phyloP scores from a whole-genome alignment of 305 asterid species.

The Fraxinus floribunda region DNA sequence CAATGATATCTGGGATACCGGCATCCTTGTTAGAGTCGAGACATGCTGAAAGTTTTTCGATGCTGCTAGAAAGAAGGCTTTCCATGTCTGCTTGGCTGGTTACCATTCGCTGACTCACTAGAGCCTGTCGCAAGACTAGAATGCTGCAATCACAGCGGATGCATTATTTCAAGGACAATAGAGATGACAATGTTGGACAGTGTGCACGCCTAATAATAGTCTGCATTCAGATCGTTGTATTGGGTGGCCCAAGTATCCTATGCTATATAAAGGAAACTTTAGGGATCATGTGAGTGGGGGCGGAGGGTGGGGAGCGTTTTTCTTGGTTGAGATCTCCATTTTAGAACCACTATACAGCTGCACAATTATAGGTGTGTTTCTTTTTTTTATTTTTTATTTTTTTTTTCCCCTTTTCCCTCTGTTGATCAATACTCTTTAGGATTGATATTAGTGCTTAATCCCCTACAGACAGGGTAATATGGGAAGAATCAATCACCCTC shows the following conservation, averaged over 20 bases:
- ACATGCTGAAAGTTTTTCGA: conserved; percentile 54
- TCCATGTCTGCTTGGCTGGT: conserved; percentile 57
- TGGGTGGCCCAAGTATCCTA: background rate
- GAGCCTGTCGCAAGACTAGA: conserved; percentile 75
- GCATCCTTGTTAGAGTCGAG: conserved; percentile 58
- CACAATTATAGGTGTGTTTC: background rate
- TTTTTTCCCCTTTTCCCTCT: background rate
- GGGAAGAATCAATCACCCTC: background rate
- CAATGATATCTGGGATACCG: conserved; percentile 62
- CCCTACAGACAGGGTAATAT: background rate
- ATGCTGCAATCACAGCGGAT: conserved; percentile 48
- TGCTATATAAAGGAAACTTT: background rate
- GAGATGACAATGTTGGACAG: background rate
- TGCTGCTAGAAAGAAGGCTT: conserved; percentile 40
- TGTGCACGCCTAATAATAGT: background rate
- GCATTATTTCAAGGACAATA: background rate
- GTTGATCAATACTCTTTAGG: background rate
- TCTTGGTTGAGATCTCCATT: background rate
- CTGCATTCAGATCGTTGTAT: background rate
- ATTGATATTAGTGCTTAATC: background rate
- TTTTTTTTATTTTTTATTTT: too few species aligned
- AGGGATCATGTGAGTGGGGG: background rate
- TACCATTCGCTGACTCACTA: conserved; percentile 53
- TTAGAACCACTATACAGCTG: background rate
- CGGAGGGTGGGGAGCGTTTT: background rate